Percentiles rank a stretch among this genome's conserved stretches.
These are phyloP conservation scores for Liriodendron chinense DNA, from an alignment of 164 flowering plant species.

Conservation along the genomic window DNA sequence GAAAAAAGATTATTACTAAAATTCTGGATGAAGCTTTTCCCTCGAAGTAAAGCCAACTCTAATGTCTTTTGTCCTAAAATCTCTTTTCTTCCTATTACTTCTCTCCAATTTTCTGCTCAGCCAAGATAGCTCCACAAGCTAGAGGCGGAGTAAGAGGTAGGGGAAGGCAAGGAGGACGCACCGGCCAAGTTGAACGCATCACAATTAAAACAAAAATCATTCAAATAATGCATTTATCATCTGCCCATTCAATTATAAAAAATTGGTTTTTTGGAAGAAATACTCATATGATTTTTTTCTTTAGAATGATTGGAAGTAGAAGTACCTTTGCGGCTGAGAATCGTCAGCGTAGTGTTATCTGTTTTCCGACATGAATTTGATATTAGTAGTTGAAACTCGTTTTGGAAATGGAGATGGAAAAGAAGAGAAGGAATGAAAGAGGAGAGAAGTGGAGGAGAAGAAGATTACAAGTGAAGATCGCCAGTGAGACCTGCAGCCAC, in stretches of 20 bases:
- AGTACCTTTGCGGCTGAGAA: slow-evolving; percentile 53
- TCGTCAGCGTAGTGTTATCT: slow-evolving; percentile 65
- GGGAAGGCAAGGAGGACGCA: no score
- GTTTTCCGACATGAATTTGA: slow-evolving; percentile 1
- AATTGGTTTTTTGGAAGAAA: no score
- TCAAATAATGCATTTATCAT: background rate
- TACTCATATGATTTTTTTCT: background rate
- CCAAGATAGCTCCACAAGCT: no score
- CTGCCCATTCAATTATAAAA: background rate
- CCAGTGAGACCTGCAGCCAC: slow-evolving; percentile 70
- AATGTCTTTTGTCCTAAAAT: no score
- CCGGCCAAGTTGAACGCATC: no score
- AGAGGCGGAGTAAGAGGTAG: no score
- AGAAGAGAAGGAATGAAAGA: background rate
- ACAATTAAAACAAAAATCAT: no score
- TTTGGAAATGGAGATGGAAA: background rate
- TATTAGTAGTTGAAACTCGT: background rate
- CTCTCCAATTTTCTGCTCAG: no score
- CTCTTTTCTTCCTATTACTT: no score
- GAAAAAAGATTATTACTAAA: no score
- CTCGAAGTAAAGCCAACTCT: no score
- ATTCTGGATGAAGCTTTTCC: no score
- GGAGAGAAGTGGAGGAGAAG: background rate
- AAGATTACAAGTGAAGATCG: slow-evolving; percentile 54
- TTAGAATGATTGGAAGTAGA: background rate